These are phyloP conservation scores for Suillus americanus DNA, from an alignment of 768 basidiomycete species.

Conservation along the genomic window DNA sequence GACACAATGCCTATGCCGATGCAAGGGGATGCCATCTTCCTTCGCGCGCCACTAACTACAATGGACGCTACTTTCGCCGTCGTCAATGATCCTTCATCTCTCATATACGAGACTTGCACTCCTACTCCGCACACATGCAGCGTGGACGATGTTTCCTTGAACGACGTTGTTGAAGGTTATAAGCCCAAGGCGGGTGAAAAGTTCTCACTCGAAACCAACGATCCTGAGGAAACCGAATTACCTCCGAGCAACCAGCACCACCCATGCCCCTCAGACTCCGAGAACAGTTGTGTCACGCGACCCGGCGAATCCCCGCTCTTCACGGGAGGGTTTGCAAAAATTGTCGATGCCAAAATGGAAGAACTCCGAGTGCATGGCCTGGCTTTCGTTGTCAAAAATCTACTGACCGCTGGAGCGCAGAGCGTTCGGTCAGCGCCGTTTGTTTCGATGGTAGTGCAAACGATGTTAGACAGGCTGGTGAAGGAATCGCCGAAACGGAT, in stretches of 20 bases:
- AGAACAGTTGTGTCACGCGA: conserved; percentile 5
- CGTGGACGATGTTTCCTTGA: neutral
- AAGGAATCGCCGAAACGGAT: conserved; percentile 1
- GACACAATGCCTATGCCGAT: conserved; percentile 12
- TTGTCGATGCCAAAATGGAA: conserved; percentile 6
- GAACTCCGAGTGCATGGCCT: conserved; percentile 3
- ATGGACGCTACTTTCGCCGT: conserved; percentile 5
- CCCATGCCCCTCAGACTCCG: conserved; percentile 10
- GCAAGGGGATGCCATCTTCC: conserved; percentile 4
- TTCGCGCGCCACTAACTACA: conserved; percentile 21
- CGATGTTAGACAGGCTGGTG: conserved; percentile 8
- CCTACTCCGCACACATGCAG: neutral
- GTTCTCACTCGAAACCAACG: neutral
- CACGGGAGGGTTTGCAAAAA: conserved; percentile 12
- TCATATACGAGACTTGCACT: conserved; percentile 5
- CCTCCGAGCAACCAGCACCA: neutral
- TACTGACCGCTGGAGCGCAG: conserved; percentile 9
- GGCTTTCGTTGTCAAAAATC: conserved; percentile 5
- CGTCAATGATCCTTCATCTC: conserved; percentile 1
- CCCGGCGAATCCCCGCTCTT: neutral
- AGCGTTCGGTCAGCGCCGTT: conserved; percentile 2
- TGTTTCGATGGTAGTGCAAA: conserved; percentile 5
- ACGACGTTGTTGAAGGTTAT: neutral
- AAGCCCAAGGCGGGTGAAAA: neutral
- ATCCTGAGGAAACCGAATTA: neutral